Evolutionary conservation across 331 rosid genomes (phyloP), one percentile per base, ranked within the genome.

Genomic region (Cucumis variabilis): DNA sequence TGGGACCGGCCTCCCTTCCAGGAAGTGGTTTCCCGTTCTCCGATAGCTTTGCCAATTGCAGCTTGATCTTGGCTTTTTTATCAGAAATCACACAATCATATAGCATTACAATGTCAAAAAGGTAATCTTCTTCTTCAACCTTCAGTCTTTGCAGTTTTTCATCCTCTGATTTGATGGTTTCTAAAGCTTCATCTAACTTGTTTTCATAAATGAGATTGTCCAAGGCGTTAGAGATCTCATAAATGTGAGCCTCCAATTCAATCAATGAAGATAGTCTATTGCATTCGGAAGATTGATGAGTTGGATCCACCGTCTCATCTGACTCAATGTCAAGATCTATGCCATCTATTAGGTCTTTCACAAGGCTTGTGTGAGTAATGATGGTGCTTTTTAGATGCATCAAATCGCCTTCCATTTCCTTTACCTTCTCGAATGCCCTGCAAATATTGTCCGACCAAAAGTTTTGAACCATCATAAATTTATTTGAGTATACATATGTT

Each of bases 61-160:
- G 13, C 14, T 58, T 30, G 48, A 81, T 81, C 85, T 19, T 81
- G 51, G 28, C 28, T 11, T 58, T 58, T 11, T 81, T 81, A 24
- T 81, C 85, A 81, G 85, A 81, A 55, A 81, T 30, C 70, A 81
- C 50, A 58, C 85, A 81, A 81, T 28, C 69, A 30, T 81, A 81
- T 23, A 81, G 7, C 85, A 58, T 55, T 81, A 17, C 30, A 5
- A 81, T 58, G 28, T 58, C 85, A 11, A 55, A 81, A 4, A 28
- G 51, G 85, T 28, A 60, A 27, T 58, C n/a, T 58, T 81, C 68
- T 63, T 63, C 85, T 58, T 81, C 69, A 81, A 58, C 85, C 16
- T 81, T 58, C 69, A 81, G 28, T 9, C 70, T 81, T 24, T 81
- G 85, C 24, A 81, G 41, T 10, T 58, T 81, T 55, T 58, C 50